Evolutionary conservation across 306 rosid species (phyloP).

Genomic region (Oxytropis ochrocephala): DNA sequence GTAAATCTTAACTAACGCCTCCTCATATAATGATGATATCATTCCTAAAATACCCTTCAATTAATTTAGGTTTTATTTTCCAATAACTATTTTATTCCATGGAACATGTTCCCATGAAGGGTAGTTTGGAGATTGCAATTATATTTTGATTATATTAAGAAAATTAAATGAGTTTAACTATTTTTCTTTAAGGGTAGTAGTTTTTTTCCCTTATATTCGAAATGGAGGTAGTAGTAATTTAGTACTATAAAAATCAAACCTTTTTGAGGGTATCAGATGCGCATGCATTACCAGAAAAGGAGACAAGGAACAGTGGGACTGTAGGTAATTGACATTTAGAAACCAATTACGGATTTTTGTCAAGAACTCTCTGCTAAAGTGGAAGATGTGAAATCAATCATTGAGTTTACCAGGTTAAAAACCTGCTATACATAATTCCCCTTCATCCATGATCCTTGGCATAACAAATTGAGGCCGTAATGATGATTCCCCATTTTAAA

Average conservation of each 20-base stretch:
- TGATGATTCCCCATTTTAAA: conserved; percentile 12
- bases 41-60: no score
- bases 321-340: conserved; percentile 1
- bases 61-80: no score
- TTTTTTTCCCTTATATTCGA: not conserved
- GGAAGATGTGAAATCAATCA: conserved; percentile 5
- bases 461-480: not conserved
- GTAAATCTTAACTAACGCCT: no score
- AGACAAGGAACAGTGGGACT: conserved; percentile 4
- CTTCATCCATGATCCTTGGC: conserved; percentile 6
- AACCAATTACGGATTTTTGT: conserved; percentile 4
- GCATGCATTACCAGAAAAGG: not conserved
- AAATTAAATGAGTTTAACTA: no score
- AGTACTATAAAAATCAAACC: conserved; percentile 6
- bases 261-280: not conserved
- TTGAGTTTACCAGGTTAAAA: conserved; percentile 5
- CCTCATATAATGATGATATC: no score
- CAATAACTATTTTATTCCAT: no score
- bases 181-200: no score
- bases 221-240: not conserved
- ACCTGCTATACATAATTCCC: not conserved
- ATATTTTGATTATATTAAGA: no score
- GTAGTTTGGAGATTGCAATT: no score
- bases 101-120: no score
- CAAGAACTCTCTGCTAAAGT: conserved; percentile 4